Base-by-base conservation (phyloP, 495 filamentous ascomycete genomes). In the Letharia lupina region DNA sequence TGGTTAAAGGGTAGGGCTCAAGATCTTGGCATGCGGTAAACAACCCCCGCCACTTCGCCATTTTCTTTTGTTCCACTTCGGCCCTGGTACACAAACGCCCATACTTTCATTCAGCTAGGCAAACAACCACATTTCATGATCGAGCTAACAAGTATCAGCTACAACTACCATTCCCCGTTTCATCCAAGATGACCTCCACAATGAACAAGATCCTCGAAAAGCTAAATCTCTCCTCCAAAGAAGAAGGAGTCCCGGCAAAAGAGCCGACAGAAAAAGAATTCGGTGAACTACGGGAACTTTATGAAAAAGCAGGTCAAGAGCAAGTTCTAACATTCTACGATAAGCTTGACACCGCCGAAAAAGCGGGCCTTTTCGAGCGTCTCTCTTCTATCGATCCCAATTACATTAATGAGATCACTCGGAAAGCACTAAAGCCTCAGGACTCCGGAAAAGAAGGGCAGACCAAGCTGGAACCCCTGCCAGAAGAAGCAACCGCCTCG, bases 281-380 rank as follows among this genome's bases (percentile, higher is more conserved):
- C 68, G 80, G 91, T 60, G 77, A 86, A 70, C 85, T 99, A 33
- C 84, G 83, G 76, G 77, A 87, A 64, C 89, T 89, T 72, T 99
- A 96, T 77, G 81, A 82, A 56, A 79, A 85, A 54, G 91, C 90
- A 61, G 83, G 82, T 28, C 94, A 99, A 78, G 89, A 86, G 47
- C 94, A 99, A 54, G 91, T 99, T 50, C 91, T 98, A 73, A 81
- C 89, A 28, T 98, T 96, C 77, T 93, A 86, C 78, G 90, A 98
- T 68, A 81, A 87, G 64, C 85, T 99, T 60, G 79, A 78, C 61
- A 76, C 78, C 28, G 73, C 79, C 52, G 92, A 96, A 68, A 91
- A 96, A 77, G 85, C 86, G 42, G 76, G 81, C 10, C 84, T 99
- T 65, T 96, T 84, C 80, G 80, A 88, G 73, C 95, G 96, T 75